These are phyloP conservation scores for Lachnellula hyalina DNA, from an alignment of 2,329 filamentous ascomycete genomes.

Conservation along the genomic window DNA sequence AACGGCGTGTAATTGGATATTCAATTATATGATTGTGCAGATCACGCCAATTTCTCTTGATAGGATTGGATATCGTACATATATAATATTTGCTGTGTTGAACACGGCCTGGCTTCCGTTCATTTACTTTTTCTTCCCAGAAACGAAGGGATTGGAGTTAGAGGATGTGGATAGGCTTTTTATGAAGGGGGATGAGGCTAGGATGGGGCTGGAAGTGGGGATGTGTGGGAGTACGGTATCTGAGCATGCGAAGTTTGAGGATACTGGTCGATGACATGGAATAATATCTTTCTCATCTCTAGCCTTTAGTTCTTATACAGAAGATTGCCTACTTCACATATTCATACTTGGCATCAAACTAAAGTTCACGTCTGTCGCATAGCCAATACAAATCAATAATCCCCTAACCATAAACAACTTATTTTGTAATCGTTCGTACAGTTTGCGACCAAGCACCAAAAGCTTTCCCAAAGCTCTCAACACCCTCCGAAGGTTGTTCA, in stretches of 20 bases:
- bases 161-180: constrained; percentile 21
- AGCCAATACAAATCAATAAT: no score
- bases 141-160: constrained; percentile 17
- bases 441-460: not conserved
- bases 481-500: not conserved
- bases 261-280: not conserved
- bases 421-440: not conserved
- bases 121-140: constrained; percentile 22
- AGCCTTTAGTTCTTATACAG: no score
- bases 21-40: constrained; percentile 40
- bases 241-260: not conserved
- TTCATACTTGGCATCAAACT: no score
- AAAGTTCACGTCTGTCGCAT: no score
- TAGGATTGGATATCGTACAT: constrained; percentile 44
- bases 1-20: constrained; percentile 33
- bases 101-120: constrained; percentile 13
- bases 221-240: not conserved
- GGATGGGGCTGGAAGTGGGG: not conserved
- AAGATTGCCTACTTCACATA: no score
- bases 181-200: not conserved
- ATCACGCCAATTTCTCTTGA: constrained; percentile 46
- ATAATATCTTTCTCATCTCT: not conserved
- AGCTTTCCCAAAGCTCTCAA: not conserved
- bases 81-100: constrained; percentile 44
- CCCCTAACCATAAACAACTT: no score